Evolutionary conservation across 1,284 basidiomycete species (phyloP), one percentile per base, ranked within the genome.

Genomic region (Naganishia albida): DNA sequence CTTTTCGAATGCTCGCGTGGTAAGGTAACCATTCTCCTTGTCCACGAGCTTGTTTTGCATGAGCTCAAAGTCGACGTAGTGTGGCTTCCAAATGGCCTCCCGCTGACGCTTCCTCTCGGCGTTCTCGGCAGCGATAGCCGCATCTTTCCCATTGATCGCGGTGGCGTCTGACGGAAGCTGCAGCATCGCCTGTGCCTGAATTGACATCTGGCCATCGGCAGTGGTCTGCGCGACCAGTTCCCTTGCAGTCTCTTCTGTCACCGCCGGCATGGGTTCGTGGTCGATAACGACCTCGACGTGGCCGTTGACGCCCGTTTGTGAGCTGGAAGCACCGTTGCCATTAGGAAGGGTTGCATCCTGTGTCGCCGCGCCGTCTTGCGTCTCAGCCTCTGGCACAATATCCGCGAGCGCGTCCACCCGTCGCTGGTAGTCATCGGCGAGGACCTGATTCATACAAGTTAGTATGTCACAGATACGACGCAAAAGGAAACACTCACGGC

Each of bases 31-130:
- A 66, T 88, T 87, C 75, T 87, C 88, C 30, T 51, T 43, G 44
- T 62, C 59, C 80, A 92, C 92, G 16, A 99, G 83, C 64, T 91
- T 87, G 42, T 84, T 82, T 72, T 94, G 89, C 85, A 99, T 93
- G 70, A 85, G 87, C 74, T 98, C 95, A 34, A 99, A 83, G 75
- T 95, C 91, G 81, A 95, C 87, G 72, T 93, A 85, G 75, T 86
- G 89, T 34, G 63, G 68, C 46, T 34, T 67, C 50, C 51, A 49
- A 23, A 66, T 38, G 23, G 57, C 56, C 28, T 66, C 59, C 34
- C 48, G 40, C 26, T 59, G 49, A 50, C 34, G 55, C 38, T 34
- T 65, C 25, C 50, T 59, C 16, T 56, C 60, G 23, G 56, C 57
- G 46, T 52, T 49, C 34, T 38, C 53, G 49, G 25, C 43, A 38